Percentiles rank a stretch among this genome's conserved stretches.
Conservation (phyloP, 108 stramenopile species). For the Thalassiosira profunda region DNA sequence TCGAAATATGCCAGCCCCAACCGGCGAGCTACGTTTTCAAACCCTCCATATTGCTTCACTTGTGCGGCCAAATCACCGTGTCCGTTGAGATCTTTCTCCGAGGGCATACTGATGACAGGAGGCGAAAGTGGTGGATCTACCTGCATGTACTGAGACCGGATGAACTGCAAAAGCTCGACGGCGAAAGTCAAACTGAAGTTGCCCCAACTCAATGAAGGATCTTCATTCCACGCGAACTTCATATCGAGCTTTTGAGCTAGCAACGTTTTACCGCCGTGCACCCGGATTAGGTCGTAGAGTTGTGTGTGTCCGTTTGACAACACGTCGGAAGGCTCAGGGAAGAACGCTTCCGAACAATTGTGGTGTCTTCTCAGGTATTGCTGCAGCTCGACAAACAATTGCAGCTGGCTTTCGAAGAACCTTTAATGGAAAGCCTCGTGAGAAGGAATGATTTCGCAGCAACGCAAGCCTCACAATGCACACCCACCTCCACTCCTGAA, state of each 20-base stretch:
- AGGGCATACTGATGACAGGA: constrained; percentile 57
- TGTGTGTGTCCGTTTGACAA: constrained; percentile 24
- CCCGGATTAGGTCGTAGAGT: constrained; percentile 51
- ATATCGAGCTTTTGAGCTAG: constrained; percentile 61
- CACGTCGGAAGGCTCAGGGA: constrained; percentile 44
- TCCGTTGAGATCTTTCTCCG: constrained; percentile 30
- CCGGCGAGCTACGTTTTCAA: constrained; percentile 76
- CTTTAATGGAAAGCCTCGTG: constrained; percentile 3
- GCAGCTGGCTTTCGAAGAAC: constrained; percentile 66
- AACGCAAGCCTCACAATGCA: background rate
- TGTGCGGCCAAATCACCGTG: constrained; percentile 31
- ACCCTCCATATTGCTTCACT: constrained; percentile 67
- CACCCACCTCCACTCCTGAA: constrained; percentile 64
- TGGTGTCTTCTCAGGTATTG: constrained; percentile 52
- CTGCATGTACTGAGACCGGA: constrained; percentile 46
- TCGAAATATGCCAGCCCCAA: constrained; percentile 55
- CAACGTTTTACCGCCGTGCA: constrained; percentile 68
- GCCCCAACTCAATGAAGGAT: constrained; percentile 52
- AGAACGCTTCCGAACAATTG: constrained; percentile 37
- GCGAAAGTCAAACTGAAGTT: constrained; percentile 66
- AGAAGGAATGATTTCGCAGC: background rate
- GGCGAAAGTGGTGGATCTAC: constrained; percentile 54
- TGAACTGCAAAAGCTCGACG: constrained; percentile 56
- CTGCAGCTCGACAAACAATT: constrained; percentile 59
- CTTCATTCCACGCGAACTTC: constrained; percentile 16